Percentiles rank a stretch among this genome's conserved stretches.
phyloP scores from a whole-genome alignment of 495 filamentous ascomycete species.

The Paragyromitra xinjiangensis region DNA sequence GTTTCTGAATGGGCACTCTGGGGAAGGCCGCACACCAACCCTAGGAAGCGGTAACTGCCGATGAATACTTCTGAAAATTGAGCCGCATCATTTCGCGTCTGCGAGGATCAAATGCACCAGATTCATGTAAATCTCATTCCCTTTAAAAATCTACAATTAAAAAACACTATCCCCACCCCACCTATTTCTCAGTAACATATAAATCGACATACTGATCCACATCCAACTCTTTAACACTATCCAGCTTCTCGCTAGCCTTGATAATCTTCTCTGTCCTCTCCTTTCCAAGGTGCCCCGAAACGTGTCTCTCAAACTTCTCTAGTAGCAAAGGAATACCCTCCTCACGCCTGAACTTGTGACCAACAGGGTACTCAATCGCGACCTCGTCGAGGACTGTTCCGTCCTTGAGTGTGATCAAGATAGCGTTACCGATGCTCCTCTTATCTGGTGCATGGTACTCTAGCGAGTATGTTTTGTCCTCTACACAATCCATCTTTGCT shows the following conservation, averaged over 20 bases:
- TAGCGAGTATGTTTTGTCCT: conserved; percentile 90
- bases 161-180: background rate
- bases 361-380: conserved; percentile 92
- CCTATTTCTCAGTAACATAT: conserved; percentile 75
- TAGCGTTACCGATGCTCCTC: conserved; percentile 94
- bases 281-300: conserved; percentile 80
- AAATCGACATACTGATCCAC: conserved; percentile 94
- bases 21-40: no score
- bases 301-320: conserved; percentile 91
- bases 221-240: conserved; percentile 68
- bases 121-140: conserved; percentile 9
- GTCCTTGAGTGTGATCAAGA: conserved; percentile 92
- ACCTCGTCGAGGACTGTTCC: conserved; percentile 92
- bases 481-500: conserved; percentile 90
- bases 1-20: no score
- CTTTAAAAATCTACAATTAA: conserved; percentile 1
- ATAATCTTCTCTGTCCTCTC: conserved; percentile 80
- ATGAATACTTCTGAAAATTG: background rate
- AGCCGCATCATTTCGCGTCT: background rate
- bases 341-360: conserved; percentile 87
- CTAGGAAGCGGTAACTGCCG: no score
- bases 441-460: conserved; percentile 94
- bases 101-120: background rate
- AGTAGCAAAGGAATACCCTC: conserved; percentile 98
- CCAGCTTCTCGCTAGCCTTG: conserved; percentile 74